These are phyloP conservation scores for Pugionium cornutum DNA, from an alignment of 345 rosid species.

Conservation along the genomic window DNA sequence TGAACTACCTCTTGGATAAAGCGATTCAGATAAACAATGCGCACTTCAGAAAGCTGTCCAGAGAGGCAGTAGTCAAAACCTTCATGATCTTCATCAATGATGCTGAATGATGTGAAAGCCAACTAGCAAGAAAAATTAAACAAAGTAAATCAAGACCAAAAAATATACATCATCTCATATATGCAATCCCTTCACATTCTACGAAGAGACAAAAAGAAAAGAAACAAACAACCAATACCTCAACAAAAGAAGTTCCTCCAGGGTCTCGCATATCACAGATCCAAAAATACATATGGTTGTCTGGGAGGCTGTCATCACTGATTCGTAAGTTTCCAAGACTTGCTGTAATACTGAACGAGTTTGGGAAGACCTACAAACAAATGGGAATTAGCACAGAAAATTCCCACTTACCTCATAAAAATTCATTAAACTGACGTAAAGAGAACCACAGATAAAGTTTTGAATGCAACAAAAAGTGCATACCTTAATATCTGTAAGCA, in stretches of 20 bases:
- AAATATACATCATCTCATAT: slow-evolving; percentile 10
- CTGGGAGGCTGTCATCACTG: slow-evolving; percentile 93
- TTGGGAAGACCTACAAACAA: slow-evolving; percentile 79
- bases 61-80: slow-evolving; percentile 86
- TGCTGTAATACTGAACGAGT: slow-evolving; percentile 88
- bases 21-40: slow-evolving; percentile 88
- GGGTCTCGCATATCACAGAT: slow-evolving; percentile 98
- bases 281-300: slow-evolving; percentile 84
- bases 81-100: slow-evolving; percentile 79
- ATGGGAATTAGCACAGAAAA: slow-evolving; percentile 28
- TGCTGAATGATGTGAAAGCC: slow-evolving; percentile 78
- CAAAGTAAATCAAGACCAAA: slow-evolving; percentile 5
- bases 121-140: slow-evolving; percentile 46
- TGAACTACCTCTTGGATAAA: slow-evolving; percentile 91
- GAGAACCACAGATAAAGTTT: slow-evolving; percentile 1
- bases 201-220: slow-evolving; percentile 1
- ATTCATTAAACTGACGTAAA: slow-evolving; percentile 19
- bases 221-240: slow-evolving; percentile 49
- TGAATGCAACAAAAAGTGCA: slow-evolving; percentile 28
- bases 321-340: slow-evolving; percentile 88
- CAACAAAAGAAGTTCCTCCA: slow-evolving; percentile 95
- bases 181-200: slow-evolving; percentile 2
- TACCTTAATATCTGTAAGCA: slow-evolving; percentile 88
- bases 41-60: slow-evolving; percentile 98
- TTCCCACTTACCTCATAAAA: slow-evolving; percentile 4